Evolutionary conservation across 768 basidiomycete species (phyloP).

Genomic region (Suillus brevipes): DNA sequence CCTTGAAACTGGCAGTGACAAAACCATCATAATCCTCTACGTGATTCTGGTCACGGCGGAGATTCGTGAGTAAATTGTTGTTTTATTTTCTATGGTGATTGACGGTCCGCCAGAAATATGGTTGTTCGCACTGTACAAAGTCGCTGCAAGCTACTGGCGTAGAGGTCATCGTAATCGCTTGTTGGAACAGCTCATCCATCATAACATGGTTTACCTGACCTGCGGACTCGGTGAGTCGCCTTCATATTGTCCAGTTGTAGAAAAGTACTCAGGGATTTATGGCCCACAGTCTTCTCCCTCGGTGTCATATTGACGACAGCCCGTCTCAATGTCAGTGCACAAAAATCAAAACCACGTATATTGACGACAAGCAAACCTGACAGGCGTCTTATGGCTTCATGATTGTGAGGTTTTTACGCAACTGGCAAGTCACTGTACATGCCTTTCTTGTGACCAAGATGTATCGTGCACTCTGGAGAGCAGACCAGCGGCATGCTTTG

Average conservation of each 20-base stretch:
- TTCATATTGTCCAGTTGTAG: too few relatives aligned
- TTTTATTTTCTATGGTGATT: not conserved
- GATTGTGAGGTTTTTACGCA: constrained; percentile 4
- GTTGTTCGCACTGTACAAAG: not conserved
- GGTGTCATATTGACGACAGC: not conserved
- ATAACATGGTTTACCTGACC: constrained; percentile 2
- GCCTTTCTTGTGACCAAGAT: constrained; percentile 6
- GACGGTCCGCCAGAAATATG: not conserved
- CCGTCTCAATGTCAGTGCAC: not conserved
- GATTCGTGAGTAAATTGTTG: not conserved
- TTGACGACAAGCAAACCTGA: not conserved
- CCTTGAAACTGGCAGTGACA: not conserved
- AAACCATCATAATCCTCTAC: not conserved
- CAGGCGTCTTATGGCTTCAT: constrained; percentile 4
- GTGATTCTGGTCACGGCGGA: not conserved
- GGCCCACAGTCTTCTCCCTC: not conserved
- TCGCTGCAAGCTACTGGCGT: not conserved
- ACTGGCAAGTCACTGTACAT: constrained; percentile 3
- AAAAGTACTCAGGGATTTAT: not conserved
- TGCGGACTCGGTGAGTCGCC: not conserved
- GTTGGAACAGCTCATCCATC: not conserved
- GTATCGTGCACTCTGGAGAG: constrained; percentile 4
- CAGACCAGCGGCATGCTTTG: not conserved
- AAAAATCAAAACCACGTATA: too few relatives aligned
- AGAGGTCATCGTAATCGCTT: not conserved